Conservation (phyloP, 2,329 filamentous ascomycete species). For the Stachybotrys elegans region DNA sequence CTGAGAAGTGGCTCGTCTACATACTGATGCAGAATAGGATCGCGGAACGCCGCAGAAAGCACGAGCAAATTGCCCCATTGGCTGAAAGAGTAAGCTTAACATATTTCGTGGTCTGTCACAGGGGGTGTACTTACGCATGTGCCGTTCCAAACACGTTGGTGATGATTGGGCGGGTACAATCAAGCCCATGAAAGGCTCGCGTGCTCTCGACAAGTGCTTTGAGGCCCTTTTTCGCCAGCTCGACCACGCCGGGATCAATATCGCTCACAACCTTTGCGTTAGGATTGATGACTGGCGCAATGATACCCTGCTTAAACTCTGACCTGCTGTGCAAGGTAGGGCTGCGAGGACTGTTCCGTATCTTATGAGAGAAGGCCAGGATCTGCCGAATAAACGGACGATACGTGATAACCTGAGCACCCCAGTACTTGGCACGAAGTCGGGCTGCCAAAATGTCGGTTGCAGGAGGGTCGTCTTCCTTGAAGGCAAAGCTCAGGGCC, state of each 20-base stretch:
- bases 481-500: constrained; percentile 48
- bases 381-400: constrained; percentile 65
- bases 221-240: constrained; percentile 59
- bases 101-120: neutral
- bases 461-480: constrained; percentile 66
- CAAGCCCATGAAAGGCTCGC: constrained; percentile 66
- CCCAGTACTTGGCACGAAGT: constrained; percentile 90
- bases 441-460: constrained; percentile 75
- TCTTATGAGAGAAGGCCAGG: constrained; percentile 40
- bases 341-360: constrained; percentile 26
- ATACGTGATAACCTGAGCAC: constrained; percentile 83
- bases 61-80: constrained; percentile 97
- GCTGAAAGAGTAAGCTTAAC: constrained; percentile 37
- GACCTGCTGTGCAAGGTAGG: constrained; percentile 25
- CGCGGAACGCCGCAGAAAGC: constrained; percentile 74
- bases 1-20: constrained; percentile 53
- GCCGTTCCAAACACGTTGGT: constrained; percentile 97
- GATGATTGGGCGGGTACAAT: constrained; percentile 66
- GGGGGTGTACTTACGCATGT: constrained; percentile 70
- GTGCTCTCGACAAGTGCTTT: constrained; percentile 80
- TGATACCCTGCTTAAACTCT: constrained; percentile 30
- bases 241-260: constrained; percentile 41
- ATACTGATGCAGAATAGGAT: constrained; percentile 53
- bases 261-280: constrained; percentile 30
- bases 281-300: constrained; percentile 31